Conservation (phyloP, 78 protist genomes). For the Cavenderia fasciculata region DNA sequence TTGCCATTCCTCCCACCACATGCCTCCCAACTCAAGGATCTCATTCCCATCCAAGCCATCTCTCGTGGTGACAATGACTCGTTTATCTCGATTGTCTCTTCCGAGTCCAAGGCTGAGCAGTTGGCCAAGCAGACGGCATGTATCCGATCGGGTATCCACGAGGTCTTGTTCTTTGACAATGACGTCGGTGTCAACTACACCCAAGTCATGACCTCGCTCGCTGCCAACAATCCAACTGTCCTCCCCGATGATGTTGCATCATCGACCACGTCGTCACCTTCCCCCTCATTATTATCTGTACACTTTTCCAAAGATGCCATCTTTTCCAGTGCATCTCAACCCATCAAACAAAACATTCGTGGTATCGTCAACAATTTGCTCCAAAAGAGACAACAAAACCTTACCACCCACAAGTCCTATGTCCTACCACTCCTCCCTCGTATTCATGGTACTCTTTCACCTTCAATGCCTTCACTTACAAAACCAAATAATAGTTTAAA, state of each 20-base stretch:
- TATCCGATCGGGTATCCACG: conserved; percentile 27
- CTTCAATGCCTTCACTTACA: not conserved
- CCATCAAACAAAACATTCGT: too few species aligned
- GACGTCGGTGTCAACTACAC: too few species aligned
- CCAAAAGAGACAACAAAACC: too few species aligned
- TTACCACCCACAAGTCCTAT: too few species aligned
- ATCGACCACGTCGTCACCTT: too few species aligned
- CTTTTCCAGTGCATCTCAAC: too few species aligned
- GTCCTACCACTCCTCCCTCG: not conserved
- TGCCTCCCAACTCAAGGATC: conserved; percentile 51
- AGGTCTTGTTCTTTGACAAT: conserved; percentile 4
- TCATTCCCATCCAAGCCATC: conserved; percentile 63
- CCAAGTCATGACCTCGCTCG: too few species aligned
- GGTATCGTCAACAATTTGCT: too few species aligned
- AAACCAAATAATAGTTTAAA: not conserved
- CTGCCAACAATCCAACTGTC: not conserved
- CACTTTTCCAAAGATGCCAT: too few species aligned
- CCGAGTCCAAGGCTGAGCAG: not conserved
- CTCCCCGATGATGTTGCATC: not conserved
- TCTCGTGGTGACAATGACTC: too few species aligned
- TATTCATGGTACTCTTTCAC: not conserved
- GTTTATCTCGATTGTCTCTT: too few species aligned
- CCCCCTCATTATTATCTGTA: too few species aligned
- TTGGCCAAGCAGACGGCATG: not conserved
- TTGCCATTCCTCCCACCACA: conserved; percentile 45